These are phyloP conservation scores for Sutorius australiensis DNA, from an alignment of 768 basidiomycete species.

Conservation along the genomic window DNA sequence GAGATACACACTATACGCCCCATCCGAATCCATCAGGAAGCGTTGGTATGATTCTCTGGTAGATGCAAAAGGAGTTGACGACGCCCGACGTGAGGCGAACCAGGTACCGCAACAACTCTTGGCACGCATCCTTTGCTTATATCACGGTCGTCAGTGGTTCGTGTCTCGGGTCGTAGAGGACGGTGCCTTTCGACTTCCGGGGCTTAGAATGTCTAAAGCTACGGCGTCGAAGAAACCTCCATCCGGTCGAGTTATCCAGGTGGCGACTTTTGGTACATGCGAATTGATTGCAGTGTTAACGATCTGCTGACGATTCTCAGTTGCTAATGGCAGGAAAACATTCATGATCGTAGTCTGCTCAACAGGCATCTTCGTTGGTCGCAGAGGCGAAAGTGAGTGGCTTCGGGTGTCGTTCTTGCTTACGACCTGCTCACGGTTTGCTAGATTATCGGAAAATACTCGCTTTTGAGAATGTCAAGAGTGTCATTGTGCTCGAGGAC, in stretches of 20 bases:
- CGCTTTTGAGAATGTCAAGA: constrained; percentile 43
- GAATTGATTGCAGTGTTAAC: not conserved
- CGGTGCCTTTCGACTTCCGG: constrained; percentile 53
- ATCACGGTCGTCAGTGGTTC: constrained; percentile 51
- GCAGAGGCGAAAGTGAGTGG: constrained; percentile 50
- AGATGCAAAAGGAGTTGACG: constrained; percentile 61
- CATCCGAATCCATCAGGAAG: constrained; percentile 51
- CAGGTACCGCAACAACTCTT: constrained; percentile 44
- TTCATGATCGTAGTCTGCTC: constrained; percentile 65
- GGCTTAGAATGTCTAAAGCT: constrained; percentile 30
- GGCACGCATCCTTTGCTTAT: constrained; percentile 6
- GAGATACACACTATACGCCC: constrained; percentile 70
- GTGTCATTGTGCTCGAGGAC: constrained; percentile 54
- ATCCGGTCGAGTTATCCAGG: constrained; percentile 58
- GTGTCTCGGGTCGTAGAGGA: constrained; percentile 57
- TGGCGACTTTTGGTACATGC: constrained; percentile 59
- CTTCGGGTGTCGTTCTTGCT: not conserved
- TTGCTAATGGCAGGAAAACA: constrained; percentile 41
- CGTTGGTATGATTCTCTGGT: constrained; percentile 62
- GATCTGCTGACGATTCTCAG: constrained; percentile 31
- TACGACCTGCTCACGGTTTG: not conserved
- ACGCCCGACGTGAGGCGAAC: constrained; percentile 64
- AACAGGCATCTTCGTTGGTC: constrained; percentile 66
- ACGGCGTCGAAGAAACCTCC: constrained; percentile 32
- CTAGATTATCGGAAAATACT: constrained; percentile 61